phyloP scores from a whole-genome alignment of 1,284 basidiomycete species.

The Agroathelia rolfsii region DNA sequence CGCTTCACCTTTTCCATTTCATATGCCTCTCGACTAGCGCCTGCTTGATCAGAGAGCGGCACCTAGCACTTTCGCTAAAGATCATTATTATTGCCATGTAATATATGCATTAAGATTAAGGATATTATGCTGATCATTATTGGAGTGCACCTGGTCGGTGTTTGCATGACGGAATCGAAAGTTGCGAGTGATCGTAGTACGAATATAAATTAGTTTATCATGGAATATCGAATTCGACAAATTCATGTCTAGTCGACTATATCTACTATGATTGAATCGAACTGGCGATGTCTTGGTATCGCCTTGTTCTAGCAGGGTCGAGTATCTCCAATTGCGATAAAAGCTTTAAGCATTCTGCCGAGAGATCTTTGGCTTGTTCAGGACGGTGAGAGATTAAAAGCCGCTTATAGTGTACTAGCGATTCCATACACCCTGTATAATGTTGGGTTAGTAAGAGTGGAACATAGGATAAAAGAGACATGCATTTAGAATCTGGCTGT shows the following conservation, averaged over 20 bases:
- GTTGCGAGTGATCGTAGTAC: too few species aligned
- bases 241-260: too few species aligned
- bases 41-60: too few species aligned
- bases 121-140: too few species aligned
- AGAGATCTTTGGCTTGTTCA: slow-evolving; percentile 28
- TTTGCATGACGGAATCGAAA: too few species aligned
- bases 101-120: too few species aligned
- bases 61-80: not conserved
- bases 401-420: slow-evolving; percentile 74
- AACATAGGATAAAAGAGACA: slow-evolving; percentile 17
- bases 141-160: too few species aligned
- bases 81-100: too few species aligned
- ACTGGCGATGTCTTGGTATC: slow-evolving; percentile 61
- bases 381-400: slow-evolving; percentile 40
- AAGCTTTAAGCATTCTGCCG: slow-evolving; percentile 39
- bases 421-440: slow-evolving; percentile 81
- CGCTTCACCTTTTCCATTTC: slow-evolving; percentile 5
- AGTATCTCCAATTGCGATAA: slow-evolving; percentile 42
- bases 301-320: slow-evolving; percentile 46
- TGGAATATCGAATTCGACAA: too few species aligned
- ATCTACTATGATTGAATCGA: too few species aligned
- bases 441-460: slow-evolving; percentile 2
- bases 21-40: too few species aligned
- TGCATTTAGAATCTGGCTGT: slow-evolving; percentile 92
- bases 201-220: too few species aligned